Evolutionary conservation across 78 protist species (phyloP), one percentile per base, ranked within the genome.

Genomic region (Tieghemostelium lacteum): DNA sequence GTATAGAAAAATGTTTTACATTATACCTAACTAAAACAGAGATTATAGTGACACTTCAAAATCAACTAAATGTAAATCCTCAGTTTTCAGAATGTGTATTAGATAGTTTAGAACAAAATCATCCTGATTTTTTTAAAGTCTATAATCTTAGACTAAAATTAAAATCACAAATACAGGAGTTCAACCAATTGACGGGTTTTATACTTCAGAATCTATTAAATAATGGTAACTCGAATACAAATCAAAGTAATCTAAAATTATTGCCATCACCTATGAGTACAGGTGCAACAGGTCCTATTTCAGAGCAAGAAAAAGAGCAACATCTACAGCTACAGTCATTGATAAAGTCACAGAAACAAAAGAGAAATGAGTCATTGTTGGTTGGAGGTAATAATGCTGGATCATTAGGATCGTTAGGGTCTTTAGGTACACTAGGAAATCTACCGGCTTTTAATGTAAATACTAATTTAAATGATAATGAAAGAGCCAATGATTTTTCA

Each of bases 71-170:
- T 67, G 76, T 80, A 28, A 54, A 65, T 67, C 88, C 75, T 5
- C 31, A 71, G 7, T 65, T 80, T 31, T 67, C 75, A 39, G 88
- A 80, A 39, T n/a, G 22, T 20, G 62, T 80, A 49, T 55, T 80
- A 58, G 20, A 36, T 16, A 67, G 28, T 58, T 39, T 80, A 28
- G 88, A 80, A 29, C 29, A 36, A 34, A 54, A 40, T 4, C 65
- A 80, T 58, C 88, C 88, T n/a, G 77, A 80, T 16, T 80, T 80
- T 60, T 80, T 80, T 58, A 39, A 55, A 8, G 42, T 80, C 20
- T 80, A 80, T 67, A 45, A 80, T 40, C 73, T 40, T 7, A 49
- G 88, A 80, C 52, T 80, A 57, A 80, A 71, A 24, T 62, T 80
- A 17, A 80, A 80, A 58, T 64, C 49, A 57, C 88, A 80, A 58